Conservation (phyloP, 306 rosid species). For the Ceratonia siliqua region DNA sequence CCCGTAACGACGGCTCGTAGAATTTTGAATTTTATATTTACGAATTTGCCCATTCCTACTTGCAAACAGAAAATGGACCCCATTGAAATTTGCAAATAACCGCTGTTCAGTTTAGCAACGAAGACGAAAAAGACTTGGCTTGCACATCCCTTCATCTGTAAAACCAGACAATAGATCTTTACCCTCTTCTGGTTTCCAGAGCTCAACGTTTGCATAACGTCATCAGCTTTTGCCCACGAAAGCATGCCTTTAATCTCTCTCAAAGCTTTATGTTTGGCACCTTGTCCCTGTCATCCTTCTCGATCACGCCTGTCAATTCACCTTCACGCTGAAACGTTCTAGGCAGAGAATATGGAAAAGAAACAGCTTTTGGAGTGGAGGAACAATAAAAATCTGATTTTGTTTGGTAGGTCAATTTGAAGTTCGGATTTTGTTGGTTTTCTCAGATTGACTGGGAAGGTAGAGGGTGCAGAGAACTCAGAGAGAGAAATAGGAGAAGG, state of each 20-base stretch:
- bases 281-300: slow-evolving; percentile 22
- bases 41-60: too few relatives aligned
- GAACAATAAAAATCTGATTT: slow-evolving; percentile 33
- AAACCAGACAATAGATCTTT: neutral
- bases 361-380: slow-evolving; percentile 25
- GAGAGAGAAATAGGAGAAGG: neutral
- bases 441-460: slow-evolving; percentile 29
- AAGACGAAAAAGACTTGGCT: slow-evolving; percentile 26
- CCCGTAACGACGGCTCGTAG: neutral
- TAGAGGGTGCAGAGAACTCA: neutral
- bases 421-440: slow-evolving; percentile 36
- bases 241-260: slow-evolving; percentile 35
- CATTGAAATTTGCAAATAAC: slow-evolving; percentile 41
- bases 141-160: slow-evolving; percentile 16
- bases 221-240: neutral
- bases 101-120: slow-evolving; percentile 33
- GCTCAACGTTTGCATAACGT: slow-evolving; percentile 40
- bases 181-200: slow-evolving; percentile 5
- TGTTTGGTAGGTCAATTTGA: slow-evolving; percentile 41
- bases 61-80: slow-evolving; percentile 34
- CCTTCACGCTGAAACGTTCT: slow-evolving; percentile 28
- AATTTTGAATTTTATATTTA: neutral
- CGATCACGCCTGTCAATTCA: slow-evolving; percentile 21
- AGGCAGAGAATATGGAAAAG: slow-evolving; percentile 24
- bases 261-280: slow-evolving; percentile 32